A percentile compares a stretch with the other conserved stretches of the same genome.
Evolutionary conservation across 129 eudicot species (phyloP).

Genomic region (Escallonia herrerae): DNA sequence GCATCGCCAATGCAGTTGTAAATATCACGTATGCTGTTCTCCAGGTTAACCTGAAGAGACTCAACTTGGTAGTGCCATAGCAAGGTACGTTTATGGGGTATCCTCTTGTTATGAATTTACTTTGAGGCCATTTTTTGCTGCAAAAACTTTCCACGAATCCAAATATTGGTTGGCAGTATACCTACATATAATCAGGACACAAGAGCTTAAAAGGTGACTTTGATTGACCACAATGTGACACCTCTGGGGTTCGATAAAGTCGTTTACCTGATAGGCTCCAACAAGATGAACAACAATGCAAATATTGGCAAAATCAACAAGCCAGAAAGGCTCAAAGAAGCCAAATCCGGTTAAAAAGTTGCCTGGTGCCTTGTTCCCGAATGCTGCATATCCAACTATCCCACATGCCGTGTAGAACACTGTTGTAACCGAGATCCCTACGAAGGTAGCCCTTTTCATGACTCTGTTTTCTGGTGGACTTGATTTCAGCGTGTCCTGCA

Average conservation of each 20-base stretch:
- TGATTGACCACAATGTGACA: neutral
- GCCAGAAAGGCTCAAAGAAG: conserved; percentile 74
- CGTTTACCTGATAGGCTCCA: conserved; percentile 77
- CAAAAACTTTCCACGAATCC: conserved; percentile 43
- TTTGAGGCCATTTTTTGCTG: conserved; percentile 47
- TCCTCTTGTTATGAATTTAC: conserved; percentile 30
- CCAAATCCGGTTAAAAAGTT: conserved; percentile 77
- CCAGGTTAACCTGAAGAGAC: conserved; percentile 49
- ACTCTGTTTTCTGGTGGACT: conserved; percentile 53
- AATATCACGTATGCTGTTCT: conserved; percentile 50
- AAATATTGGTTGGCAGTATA: conserved; percentile 51
- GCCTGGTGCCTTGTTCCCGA: conserved; percentile 66
- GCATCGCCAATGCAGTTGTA: conserved; percentile 45
- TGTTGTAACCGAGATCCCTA: conserved; percentile 35
- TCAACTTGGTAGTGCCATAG: conserved; percentile 24
- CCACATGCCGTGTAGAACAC: conserved; percentile 57
- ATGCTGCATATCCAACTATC: conserved; percentile 61
- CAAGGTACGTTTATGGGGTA: conserved; percentile 9
- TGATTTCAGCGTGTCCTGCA: conserved; percentile 61
- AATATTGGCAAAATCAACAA: conserved; percentile 51
- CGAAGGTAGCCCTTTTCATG: conserved; percentile 52
- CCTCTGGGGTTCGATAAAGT: too few relatives aligned
- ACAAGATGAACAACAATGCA: conserved; percentile 61
- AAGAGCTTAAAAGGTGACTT: neutral
- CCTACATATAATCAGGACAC: conserved; percentile 21